A percentile compares a stretch with the other conserved stretches of the same genome.
Conservation (phyloP, 2,329 filamentous ascomycete genomes). For the Phialophora macrospora region DNA sequence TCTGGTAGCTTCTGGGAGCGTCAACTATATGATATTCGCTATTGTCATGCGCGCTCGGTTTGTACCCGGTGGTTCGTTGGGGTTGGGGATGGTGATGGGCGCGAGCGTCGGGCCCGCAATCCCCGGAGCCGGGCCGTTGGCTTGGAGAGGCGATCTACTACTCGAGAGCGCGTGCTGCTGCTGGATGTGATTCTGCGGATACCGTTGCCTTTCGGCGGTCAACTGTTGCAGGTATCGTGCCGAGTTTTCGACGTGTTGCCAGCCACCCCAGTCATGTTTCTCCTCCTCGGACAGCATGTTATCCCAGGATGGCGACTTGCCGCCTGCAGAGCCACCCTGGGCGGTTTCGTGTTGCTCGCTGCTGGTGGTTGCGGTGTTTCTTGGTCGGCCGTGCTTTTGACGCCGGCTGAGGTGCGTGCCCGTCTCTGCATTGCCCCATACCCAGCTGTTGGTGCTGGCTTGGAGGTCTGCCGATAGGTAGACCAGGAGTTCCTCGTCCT, state of each 20-base stretch:
- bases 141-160: slow-evolving; percentile 37
- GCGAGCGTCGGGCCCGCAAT: slow-evolving; percentile 36
- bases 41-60: slow-evolving; percentile 52
- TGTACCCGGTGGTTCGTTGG: slow-evolving; percentile 33
- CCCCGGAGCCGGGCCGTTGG: slow-evolving; percentile 32
- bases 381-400: slow-evolving; percentile 37
- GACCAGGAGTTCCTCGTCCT: slow-evolving; percentile 85
- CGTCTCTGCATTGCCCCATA: slow-evolving; percentile 71
- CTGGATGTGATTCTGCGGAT: slow-evolving; percentile 21
- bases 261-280: slow-evolving; percentile 75
- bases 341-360: slow-evolving; percentile 29
- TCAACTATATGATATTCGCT: slow-evolving; percentile 49
- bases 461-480: slow-evolving; percentile 89
- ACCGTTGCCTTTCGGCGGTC: slow-evolving; percentile 37
- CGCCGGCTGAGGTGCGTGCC: slow-evolving; percentile 36
- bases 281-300: slow-evolving; percentile 59
- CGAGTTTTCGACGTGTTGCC: slow-evolving; percentile 72
- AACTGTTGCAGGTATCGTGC: slow-evolving; percentile 60
- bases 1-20: too few species aligned
- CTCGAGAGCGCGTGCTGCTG: background rate
- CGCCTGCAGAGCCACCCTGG: slow-evolving; percentile 25
- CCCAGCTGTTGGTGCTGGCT: slow-evolving; percentile 73
- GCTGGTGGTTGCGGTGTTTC: slow-evolving; percentile 22
- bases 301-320: slow-evolving; percentile 31
- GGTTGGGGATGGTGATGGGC: slow-evolving; percentile 24